These are phyloP conservation scores for Pyricularia grisea DNA, from an alignment of 2,329 filamentous ascomycete genomes.

Conservation along the genomic window DNA sequence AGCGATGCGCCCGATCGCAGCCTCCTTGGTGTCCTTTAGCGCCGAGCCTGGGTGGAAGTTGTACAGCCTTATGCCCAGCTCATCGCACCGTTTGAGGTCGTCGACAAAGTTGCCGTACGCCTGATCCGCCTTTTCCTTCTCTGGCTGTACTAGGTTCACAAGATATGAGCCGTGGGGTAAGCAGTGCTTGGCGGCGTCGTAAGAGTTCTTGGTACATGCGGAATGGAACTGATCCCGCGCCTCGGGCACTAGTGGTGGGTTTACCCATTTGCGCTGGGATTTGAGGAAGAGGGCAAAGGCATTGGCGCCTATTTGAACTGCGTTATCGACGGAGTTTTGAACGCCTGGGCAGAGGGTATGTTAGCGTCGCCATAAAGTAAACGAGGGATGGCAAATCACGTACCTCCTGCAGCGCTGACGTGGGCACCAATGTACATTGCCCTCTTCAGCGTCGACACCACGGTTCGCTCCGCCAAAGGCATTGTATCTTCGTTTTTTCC, in stretches of 20 bases:
- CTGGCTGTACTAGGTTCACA: constrained; percentile 85
- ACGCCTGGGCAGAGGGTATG: constrained; percentile 48
- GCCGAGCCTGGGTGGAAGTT: constrained; percentile 95
- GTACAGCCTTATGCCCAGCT: constrained; percentile 81
- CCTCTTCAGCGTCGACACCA: constrained; percentile 51
- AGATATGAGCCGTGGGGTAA: constrained; percentile 94
- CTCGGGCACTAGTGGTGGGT: constrained; percentile 63
- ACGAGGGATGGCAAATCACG: constrained; percentile 10
- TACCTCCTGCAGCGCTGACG: constrained; percentile 81
- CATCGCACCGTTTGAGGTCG: constrained; percentile 76
- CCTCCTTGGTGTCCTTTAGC: constrained; percentile 54
- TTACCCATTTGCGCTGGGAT: constrained; percentile 90
- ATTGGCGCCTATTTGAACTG: constrained; percentile 76
- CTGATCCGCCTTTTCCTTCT: constrained; percentile 70
- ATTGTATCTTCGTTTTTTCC: constrained; percentile 34
- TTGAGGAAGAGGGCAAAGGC: constrained; percentile 93
- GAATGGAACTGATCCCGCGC: constrained; percentile 60
- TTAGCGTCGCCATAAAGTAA: neutral
- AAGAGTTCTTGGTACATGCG: constrained; percentile 58
- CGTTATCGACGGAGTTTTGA: constrained; percentile 76
- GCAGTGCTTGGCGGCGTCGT: constrained; percentile 62
- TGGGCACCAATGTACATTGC: constrained; percentile 84
- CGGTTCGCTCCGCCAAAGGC: constrained; percentile 61
- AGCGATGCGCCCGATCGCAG: constrained; percentile 72
- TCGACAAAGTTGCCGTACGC: constrained; percentile 82